Base-by-base conservation (phyloP, 2,329 filamentous ascomycete genomes). In the Aspergillus sojae region DNA sequence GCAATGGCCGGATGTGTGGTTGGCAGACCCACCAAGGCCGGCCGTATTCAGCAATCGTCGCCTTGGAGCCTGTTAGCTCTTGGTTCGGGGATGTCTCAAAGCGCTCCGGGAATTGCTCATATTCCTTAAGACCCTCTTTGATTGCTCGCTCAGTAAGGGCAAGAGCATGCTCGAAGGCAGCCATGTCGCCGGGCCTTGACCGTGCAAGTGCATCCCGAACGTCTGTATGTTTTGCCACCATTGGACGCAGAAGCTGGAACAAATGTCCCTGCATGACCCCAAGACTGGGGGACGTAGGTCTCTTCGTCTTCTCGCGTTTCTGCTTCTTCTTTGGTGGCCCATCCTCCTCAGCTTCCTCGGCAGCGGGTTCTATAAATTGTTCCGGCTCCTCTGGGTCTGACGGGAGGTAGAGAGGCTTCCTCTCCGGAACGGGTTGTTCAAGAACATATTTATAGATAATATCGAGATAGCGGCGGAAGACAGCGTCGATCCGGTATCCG, bases 1-100 rank as follows among this genome's bases (percentile, higher is more conserved):
- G 95, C 72, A 97, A 77, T 46, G 93, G 94, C 61, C 94, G 83
- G 7, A 97, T 86, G 71, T 96, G 92, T 4, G 94, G 90, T 80
- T 98, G 94, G 58, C 89, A 93, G 4, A 97, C 85, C 92, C 93
- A 97, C 86, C 89, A 97, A 1, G 94, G 94, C 67, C 93, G 82
- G 75, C 89, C 90, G 73, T 93, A 96, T 64, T 87, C 83, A 61
- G 85, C 86, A 30, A 95, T 88, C 0, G 91, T 88, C 10, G 86
- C 88, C 21, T 80, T 77, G 5, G 78, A 88, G 79, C 73, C 74
- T 75, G 77, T 70, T 62, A 79, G 50, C 58, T 75, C 77, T 14
- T 74, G 73, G 45, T 74, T 70, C 3, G 72, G 67, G 4, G 73
- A 66, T 3, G 81, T 76, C 43, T 77, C 76, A 46, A 75, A 75